Base-by-base conservation (phyloP, 2,329 filamentous ascomycete genomes). In the Paraphoma chrysanthemicola region DNA sequence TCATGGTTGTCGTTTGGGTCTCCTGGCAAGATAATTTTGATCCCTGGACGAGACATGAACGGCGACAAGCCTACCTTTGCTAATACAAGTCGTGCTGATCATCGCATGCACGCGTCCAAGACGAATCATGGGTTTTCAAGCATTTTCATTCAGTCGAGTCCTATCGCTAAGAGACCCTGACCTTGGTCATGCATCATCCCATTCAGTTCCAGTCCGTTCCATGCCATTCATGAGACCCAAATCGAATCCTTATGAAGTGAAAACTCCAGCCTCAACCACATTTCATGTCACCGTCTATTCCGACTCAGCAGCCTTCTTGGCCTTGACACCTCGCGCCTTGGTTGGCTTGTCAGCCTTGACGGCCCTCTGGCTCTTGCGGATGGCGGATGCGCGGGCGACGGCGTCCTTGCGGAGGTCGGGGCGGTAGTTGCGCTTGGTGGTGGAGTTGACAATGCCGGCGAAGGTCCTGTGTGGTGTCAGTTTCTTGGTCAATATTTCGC, bases 361-460 rank as follows among this genome's bases (percentile, higher is more conserved):
- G 70, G 89, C 82, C 78, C 85, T 86, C 87, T 96, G 90, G 72
- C 90, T 88, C 75, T 85, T 84, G 80, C 89, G 90, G 84, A 97
- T 86, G 74, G 93, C 92, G 74, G 89, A 93, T 77, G 90, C 92
- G 76, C 95, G 92, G 81, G 92, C 84, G 75, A 98, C 89, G 72
- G 94, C 93, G 74, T 81, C 80, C 60, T 77, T 72, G 68, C 81
- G 78, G 62, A 84, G 77, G 71, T 84, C 81, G 44, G 77, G 65
- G 61, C 81, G 91, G 90, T 98, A 99, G 77, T 89, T 87, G 78
- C 86, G 86, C 88, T 92, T 93, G 80, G 92, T 90, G 72, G 89
- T 88, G 79, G 85, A 84, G 84, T 87, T 90, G 82, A 93, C 93
- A 78, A 98, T 88, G 73, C 86, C 86, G 84, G 90, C 91, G 89